Conservation (phyloP, 129 eudicot genomes). For the Silybum marianum region DNA sequence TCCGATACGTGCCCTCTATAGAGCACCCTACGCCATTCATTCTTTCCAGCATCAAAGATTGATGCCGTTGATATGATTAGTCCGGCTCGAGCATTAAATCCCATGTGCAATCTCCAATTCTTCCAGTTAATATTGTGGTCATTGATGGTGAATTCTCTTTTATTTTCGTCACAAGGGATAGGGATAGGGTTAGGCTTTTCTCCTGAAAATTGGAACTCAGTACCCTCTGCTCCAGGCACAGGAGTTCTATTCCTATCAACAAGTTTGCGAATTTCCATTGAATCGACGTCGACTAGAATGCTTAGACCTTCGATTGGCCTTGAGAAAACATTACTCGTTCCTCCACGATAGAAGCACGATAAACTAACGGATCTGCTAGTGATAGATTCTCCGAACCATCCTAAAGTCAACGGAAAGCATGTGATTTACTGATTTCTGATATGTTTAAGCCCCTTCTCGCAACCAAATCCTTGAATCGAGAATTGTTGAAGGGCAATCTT, state of each 20-base stretch:
- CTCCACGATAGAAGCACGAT: slow-evolving; percentile 70
- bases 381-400: slow-evolving; percentile 74
- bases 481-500: slow-evolving; percentile 41
- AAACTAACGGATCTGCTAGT: slow-evolving; percentile 52
- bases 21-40: slow-evolving; percentile 52
- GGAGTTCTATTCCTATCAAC: slow-evolving; percentile 38
- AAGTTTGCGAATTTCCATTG: slow-evolving; percentile 38
- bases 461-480: slow-evolving; percentile 58
- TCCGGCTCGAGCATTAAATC: slow-evolving; percentile 77
- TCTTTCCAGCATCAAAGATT: slow-evolving; percentile 45
- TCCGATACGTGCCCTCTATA: slow-evolving; percentile 89
- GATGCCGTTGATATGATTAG: slow-evolving; percentile 73
- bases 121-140: slow-evolving; percentile 57
- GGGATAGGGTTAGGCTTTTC: slow-evolving; percentile 28
- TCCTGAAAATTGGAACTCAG: slow-evolving; percentile 46
- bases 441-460: slow-evolving; percentile 57
- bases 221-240: slow-evolving; percentile 61
- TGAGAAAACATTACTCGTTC: slow-evolving; percentile 69
- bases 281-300: slow-evolving; percentile 56
- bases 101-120: slow-evolving; percentile 78
- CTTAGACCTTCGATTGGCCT: slow-evolving; percentile 80
- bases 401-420: slow-evolving; percentile 68
- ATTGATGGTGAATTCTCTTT: slow-evolving; percentile 31
- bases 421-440: slow-evolving; percentile 75
- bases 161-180: slow-evolving; percentile 24